Evolutionary conservation across 495 filamentous ascomycete species (phyloP), one percentile per base, ranked within the genome.

Genomic region (Arthonia radiata): DNA sequence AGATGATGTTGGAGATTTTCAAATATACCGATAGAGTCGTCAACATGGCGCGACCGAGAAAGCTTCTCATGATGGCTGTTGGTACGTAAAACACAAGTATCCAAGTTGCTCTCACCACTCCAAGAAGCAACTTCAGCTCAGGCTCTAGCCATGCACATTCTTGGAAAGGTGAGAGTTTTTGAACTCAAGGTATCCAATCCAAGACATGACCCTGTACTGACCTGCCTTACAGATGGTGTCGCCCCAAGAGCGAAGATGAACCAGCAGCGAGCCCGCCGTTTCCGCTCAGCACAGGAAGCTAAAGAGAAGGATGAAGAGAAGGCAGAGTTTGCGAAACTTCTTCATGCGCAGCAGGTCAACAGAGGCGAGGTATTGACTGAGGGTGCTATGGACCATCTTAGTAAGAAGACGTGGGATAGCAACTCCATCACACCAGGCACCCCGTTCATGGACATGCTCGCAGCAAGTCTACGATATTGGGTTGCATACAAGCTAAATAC

Each of bases 1-100:
- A 93, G 49, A 99, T 99, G 89, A 99, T 99, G 86, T 31, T 91
- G 34, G 89, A 82, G 41, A 67, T 94, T 33, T 94, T 94, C 56
- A 74, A 74, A 39, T 94, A 94, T 48, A 99, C 89, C 9, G 82
- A 99, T 38, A 70, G 86, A 25, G 83, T 99, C 16, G 77, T 99
- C 34, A 91, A 91, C 45, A 94, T 94, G 83, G 81, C 83, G 34
- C 74, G 86, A 14, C 86, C 86, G 10, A 67, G 89, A 38, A 94
- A 89, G 50, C 49, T 99, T 25, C 60, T 99, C 36, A 80, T 93
- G 75, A 93, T 99, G 35, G 86, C 86, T 40, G 77, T 99, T 49
- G 79, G 79, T 89, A 67, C 44, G 78, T 62, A 13, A 26, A n/a
- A n/a, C n/a, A n/a, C n/a, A n/a, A n/a, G n/a, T n/a, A n/a, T n/a